phyloP scores from a whole-genome alignment of 495 filamentous ascomycete genomes.

The Xylaria curta region DNA sequence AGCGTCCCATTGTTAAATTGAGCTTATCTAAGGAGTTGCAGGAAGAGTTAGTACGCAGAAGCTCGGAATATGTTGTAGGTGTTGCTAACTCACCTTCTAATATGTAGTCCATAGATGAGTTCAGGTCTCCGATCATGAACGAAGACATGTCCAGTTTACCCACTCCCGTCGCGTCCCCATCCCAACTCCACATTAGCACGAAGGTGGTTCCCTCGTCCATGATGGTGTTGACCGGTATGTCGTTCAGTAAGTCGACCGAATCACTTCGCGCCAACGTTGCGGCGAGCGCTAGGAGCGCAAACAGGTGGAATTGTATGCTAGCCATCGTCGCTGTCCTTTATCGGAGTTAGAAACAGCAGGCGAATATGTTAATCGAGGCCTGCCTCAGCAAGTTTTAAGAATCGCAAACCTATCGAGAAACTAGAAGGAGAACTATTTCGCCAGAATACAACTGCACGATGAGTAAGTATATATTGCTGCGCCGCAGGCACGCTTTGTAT shows the following conservation, averaged over 20 bases:
- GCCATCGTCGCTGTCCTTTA: background rate
- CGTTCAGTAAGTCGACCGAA: background rate
- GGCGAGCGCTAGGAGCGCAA: background rate
- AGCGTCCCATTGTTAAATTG: background rate
- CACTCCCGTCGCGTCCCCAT: background rate
- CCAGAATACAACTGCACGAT: background rate
- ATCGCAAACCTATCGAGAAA: background rate
- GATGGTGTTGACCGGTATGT: background rate
- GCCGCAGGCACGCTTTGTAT: background rate
- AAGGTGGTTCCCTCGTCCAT: conserved; percentile 17
- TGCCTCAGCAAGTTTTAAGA: background rate
- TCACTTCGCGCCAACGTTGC: background rate
- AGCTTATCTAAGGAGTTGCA: background rate
- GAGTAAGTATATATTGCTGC: background rate
- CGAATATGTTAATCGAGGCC: background rate
- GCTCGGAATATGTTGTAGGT: background rate
- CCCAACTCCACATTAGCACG: conserved; percentile 1
- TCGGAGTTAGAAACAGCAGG: too few species aligned
- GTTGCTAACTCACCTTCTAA: background rate
- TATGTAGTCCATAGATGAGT: background rate
- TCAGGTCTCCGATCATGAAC: background rate
- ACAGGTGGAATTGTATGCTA: background rate
- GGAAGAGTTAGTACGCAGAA: background rate
- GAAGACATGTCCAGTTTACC: background rate
- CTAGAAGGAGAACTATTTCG: background rate